Evolutionary conservation across 140 eudicot genomes (phyloP).

Genomic region (Anethum foeniculum): DNA sequence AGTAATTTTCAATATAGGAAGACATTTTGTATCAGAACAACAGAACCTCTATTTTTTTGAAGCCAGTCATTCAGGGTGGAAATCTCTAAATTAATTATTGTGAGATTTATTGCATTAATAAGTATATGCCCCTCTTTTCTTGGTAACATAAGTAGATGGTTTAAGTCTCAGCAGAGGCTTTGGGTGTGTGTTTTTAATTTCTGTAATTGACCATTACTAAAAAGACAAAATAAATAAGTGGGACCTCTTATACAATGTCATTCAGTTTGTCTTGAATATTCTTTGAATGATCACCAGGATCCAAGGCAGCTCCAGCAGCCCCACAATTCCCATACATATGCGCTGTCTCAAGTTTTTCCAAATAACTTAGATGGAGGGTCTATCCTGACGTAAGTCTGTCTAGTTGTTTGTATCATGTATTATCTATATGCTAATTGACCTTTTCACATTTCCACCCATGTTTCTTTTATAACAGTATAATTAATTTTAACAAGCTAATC

Average conservation of each 20-base stretch:
- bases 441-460: background rate
- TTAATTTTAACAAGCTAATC: background rate
- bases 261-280: constrained; percentile 7
- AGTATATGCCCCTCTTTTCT: background rate
- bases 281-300: constrained; percentile 44
- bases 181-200: background rate
- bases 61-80: background rate
- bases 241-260: background rate
- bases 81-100: background rate
- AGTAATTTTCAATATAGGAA: background rate
- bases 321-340: constrained; percentile 58
- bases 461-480: background rate
- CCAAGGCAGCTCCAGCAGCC: constrained; percentile 60
- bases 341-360: constrained; percentile 80
- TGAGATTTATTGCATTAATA: background rate
- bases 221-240: background rate
- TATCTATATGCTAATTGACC: background rate
- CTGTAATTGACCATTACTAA: background rate
- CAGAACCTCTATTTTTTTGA: background rate
- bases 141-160: background rate
- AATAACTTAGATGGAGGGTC: constrained; percentile 66
- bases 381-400: constrained; percentile 58
- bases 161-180: background rate
- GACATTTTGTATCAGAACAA: background rate
- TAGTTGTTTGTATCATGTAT: background rate